Base-by-base conservation (phyloP, 2,329 filamentous ascomycete species). In the Trichoderma arundinaceum region DNA sequence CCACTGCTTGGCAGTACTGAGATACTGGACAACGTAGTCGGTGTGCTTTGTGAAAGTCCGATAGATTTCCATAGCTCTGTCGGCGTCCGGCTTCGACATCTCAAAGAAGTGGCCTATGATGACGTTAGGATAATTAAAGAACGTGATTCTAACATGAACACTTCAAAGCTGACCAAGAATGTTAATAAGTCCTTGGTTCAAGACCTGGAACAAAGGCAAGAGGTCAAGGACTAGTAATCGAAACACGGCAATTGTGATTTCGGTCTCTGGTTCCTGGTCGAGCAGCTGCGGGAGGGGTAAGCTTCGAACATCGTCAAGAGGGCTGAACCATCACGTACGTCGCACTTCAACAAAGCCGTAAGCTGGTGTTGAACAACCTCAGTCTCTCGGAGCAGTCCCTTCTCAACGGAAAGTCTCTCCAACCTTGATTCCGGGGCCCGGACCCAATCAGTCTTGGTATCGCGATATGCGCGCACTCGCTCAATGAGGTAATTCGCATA, bases 111-210 rank as follows among this genome's bases (percentile, higher is more conserved):
- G 92, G 72, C 95, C 93, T 96, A 69, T 38, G 28, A 49, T 51
- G 13, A 13, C 17, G 49, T 62, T 57, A 66, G 65, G 22, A 48
- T 28, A 8, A 32, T 1, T 28, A 7, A 9, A 66, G 67, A 5
- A 10, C 2, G 7, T 7, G 2, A 38, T 7, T 19, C 2, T 35
- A 13, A 22, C n/a, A 7, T 8, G 28, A 38, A 3, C 13, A 52
- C 17, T 5, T 28, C 7, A 68, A 66, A 60, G 74, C 87, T 70
- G 82, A 96, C 94, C 92, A 65, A 99, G 82, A 67, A 99, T 92
- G 77, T 96, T 97, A 79, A 99, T 99, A 75, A 97, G 92, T 56
- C 92, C 95, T 79, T 97, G 93, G 75, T 99, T 99, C 80, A 97
- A 90, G 53, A 95, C 92, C 73, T 96, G 93, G 80, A 97, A 99